Evolutionary conservation across 305 asterid species (phyloP).

Genomic region (Galium porrigens): DNA sequence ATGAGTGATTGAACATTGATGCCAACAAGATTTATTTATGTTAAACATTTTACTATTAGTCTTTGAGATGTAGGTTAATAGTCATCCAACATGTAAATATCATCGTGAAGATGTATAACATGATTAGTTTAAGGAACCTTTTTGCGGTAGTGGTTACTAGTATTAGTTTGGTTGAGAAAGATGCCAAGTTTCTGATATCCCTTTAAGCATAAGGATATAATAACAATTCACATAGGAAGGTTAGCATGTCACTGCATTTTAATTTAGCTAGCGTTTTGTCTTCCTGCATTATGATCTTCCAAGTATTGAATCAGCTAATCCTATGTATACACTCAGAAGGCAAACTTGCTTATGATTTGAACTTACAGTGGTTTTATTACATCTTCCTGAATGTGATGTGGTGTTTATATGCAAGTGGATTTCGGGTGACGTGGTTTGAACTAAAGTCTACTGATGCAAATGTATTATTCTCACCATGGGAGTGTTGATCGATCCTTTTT

Average conservation of each 20-base stretch:
- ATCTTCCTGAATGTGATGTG: not conserved
- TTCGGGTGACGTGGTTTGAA: not conserved
- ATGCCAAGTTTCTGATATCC: not conserved
- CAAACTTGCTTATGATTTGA: not conserved
- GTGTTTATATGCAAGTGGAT: not conserved
- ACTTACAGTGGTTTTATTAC: not conserved
- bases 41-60: no score
- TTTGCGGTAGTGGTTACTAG: not conserved
- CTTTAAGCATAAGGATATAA: not conserved
- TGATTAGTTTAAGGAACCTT: not conserved
- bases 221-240: no score
- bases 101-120: not conserved
- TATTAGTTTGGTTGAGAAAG: not conserved
- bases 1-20: not conserved
- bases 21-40: not conserved
- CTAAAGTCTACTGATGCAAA: not conserved
- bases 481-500: not conserved
- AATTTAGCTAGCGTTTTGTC: not conserved
- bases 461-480: not conserved
- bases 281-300: conserved; percentile 1
- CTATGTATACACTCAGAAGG: not conserved
- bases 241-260: not conserved
- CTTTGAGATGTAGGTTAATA: no score
- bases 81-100: not conserved
- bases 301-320: conserved; percentile 1